Base-by-base conservation (phyloP, 805 yeast genomes). In the Candida hispaniensis region DNA sequence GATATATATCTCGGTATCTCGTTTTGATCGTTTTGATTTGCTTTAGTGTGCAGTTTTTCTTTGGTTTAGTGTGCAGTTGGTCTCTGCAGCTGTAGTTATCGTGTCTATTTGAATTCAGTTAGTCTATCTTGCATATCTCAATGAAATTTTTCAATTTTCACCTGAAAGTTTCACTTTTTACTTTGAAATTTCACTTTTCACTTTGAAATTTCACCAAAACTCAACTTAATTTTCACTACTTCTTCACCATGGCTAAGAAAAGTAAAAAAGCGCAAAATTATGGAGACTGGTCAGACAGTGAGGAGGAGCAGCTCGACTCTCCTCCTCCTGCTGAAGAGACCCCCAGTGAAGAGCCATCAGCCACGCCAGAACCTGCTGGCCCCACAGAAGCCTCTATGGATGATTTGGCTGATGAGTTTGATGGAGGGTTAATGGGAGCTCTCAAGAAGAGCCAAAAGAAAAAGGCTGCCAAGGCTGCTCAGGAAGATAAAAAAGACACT, bases 401-500 rank as follows among this genome's bases (percentile, higher is more conserved):
- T 16, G 58, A 45, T 27, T 48, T 49, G 27, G 56, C 50, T 16
- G 58, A 47, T 23, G 58, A 52, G 25, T 33, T 48, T 28, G 62
- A 60, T 39, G 72, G 67, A 16, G 94, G 80, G 47, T 79, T 86
- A 61, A 73, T 88, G 72, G 70, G 85, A 33, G 79, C 94, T 26
- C 70, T 86, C 59, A 73, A 80, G 59, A 72, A 69, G 45, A 75
- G 88, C 40, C 81, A 81, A 61, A 71, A 71, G 57, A 81, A 80
- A 69, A 75, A 77, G 60, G 75, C 71, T 46, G 75, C 67, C 28
- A 75, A 74, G 58, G 74, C 68, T 41, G 76, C 73, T 38, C 73
- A 71, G 42, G 75, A 67, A 40, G 76, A 71, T 38, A 73, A 70
- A 42, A 61, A 56, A 8, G 57, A 46, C 14, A 50, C 44, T 26